Evolutionary conservation across 257 asterid species (phyloP), one percentile per base, ranked within the genome.

Genomic region (Solanum rostratum): DNA sequence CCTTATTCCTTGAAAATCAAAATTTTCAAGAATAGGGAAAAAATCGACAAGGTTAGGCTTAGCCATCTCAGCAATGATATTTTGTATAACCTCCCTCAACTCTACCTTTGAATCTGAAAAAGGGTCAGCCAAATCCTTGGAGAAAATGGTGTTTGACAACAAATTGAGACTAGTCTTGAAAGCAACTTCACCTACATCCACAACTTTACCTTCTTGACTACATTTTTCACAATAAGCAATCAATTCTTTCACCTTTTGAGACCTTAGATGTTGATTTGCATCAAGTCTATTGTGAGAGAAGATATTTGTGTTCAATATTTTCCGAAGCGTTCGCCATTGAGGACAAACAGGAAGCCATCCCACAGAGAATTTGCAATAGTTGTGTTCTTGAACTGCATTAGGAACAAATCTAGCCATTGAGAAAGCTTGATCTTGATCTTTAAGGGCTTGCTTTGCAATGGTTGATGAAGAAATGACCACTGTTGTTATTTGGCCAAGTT

Each of bases 11-110:
- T 86, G 95, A 1, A 92, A 93, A 63, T 94, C 98, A 7, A 93
- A 4, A 65, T 65, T 87, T 19, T 83, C 41, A 3, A 94, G 88
- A 9, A 86, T 43, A 0, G 93, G 98, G 63, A 89, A 93, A 85
- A 84, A 89, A 86, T 94, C 98, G 7, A 88, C 98, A 63, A 89
- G 50, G 82, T 94, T 94, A 2, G 95, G 95, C 84, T 87, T 89
- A 6, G 95, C 97, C 7, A 90, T 91, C 73, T 89, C 97, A 68
- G 55, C 85, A 91, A 85, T 83, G 59, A 33, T 33, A 33, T 33
- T 33, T 33, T 33, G 37, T 33, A 33, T 33, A 33, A 33, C 37
- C 37, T 33, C 37, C 37, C 37, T 33, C 88, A 93, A 90, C 63
- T 63, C 43, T 27, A 29, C 93, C 98, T 62, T 90, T 91, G 2